phyloP scores from a whole-genome alignment of 441 rosid genomes.

The Pelargonium myrrhifolium region DNA sequence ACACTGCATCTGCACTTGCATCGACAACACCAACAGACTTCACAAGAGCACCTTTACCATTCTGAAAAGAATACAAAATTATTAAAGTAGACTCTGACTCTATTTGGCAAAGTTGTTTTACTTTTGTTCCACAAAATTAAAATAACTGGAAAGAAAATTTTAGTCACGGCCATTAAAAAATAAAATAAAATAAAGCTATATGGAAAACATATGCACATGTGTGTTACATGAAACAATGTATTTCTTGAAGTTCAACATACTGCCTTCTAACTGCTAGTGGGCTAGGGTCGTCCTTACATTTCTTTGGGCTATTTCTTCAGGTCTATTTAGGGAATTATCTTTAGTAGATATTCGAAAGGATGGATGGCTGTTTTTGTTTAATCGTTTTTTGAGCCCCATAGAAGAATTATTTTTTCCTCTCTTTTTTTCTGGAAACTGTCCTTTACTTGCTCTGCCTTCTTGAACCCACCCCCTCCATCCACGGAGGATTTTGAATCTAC shows the following conservation, averaged over 20 bases:
- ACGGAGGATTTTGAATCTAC: neutral
- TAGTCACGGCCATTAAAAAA: neutral
- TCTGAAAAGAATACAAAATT: slow-evolving; percentile 38
- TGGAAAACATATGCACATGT: neutral
- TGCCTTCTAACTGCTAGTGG: slow-evolving; percentile 2
- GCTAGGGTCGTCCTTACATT: neutral
- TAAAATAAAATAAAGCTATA: neutral
- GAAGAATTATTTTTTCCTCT: neutral
- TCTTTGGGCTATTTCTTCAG: neutral
- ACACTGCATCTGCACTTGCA: slow-evolving; percentile 79
- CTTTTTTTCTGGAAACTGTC: neutral
- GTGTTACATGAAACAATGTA: neutral
- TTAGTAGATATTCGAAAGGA: neutral
- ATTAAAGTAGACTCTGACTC: slow-evolving; percentile 11
- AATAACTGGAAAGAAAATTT: slow-evolving; percentile 3
- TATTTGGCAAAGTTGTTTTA: slow-evolving; percentile 4
- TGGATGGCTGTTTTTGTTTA: slow-evolving; percentile 2
- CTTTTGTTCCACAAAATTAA: slow-evolving; percentile 10
- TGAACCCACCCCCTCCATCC: neutral
- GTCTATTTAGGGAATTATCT: slow-evolving; percentile 1
- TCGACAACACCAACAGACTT: slow-evolving; percentile 88
- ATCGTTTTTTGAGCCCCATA: slow-evolving; percentile 4
- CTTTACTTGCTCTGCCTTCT: neutral
- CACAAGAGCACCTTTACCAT: slow-evolving; percentile 74
- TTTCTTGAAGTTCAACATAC: neutral